A percentile compares a stretch with the other conserved stretches of the same genome.
Conservation (phyloP, 306 rosid species). For the Phaseolus lunatus region DNA sequence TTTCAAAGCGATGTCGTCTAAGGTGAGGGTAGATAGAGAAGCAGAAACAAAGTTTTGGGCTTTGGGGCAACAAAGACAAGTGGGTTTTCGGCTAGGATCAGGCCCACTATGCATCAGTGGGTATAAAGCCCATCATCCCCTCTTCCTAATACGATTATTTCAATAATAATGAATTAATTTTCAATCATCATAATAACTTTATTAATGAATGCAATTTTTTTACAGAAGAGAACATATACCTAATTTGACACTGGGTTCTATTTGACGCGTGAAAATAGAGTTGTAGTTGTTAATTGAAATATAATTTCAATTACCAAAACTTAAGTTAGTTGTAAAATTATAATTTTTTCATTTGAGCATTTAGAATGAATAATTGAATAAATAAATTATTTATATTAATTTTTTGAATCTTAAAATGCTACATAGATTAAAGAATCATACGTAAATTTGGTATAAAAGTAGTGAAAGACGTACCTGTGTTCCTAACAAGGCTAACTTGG, state of each 20-base stretch:
- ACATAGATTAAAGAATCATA: too few relatives aligned
- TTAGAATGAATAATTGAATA: too few relatives aligned
- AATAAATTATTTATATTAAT: too few relatives aligned
- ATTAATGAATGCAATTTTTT: neutral
- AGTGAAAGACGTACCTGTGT: neutral
- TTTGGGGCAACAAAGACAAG: neutral
- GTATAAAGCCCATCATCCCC: neutral
- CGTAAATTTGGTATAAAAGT: too few relatives aligned
- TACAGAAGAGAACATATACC: neutral
- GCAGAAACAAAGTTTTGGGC: neutral
- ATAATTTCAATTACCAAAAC: neutral
- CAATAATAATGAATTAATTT: neutral
- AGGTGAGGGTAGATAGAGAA: neutral
- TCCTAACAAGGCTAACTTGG: neutral
- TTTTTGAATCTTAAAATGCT: too few relatives aligned
- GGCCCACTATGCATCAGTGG: neutral
- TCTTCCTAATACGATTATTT: neutral
- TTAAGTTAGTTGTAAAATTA: neutral
- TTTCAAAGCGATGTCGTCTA: neutral
- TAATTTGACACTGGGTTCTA: neutral
- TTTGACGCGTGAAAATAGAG: neutral
- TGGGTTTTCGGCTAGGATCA: neutral
- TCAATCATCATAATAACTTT: neutral
- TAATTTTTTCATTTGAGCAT: too few relatives aligned
- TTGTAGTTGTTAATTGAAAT: neutral